A percentile compares a stretch with the other conserved stretches of the same genome.
Conservation (phyloP, 202 grass and related monocot genomes). For the Elaeis oleifera region DNA sequence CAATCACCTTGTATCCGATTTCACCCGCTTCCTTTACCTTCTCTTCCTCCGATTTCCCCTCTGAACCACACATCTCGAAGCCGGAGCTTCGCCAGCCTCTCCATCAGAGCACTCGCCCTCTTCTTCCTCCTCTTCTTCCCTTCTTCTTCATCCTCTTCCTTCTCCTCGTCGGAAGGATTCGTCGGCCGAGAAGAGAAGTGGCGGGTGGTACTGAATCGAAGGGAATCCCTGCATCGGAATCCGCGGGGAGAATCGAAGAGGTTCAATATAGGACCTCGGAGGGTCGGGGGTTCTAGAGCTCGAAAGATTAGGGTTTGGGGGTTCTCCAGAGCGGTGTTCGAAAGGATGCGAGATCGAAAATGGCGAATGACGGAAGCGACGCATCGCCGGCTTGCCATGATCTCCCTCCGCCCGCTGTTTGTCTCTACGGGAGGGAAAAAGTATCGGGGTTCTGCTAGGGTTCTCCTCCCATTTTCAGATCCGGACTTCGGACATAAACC, state of each 20-base stretch:
- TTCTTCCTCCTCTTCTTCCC: constrained; percentile 45
- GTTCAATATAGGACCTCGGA: background rate
- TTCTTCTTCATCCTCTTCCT: constrained; percentile 26
- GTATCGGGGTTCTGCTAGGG: no score
- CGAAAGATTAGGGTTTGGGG: background rate
- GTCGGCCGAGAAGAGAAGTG: constrained; percentile 37
- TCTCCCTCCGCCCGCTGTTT: background rate
- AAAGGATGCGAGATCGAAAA: background rate
- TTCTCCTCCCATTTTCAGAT: no score
- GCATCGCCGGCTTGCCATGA: constrained; percentile 10
- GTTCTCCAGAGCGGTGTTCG: background rate
- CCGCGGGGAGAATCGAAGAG: background rate
- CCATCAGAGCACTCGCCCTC: constrained; percentile 8
- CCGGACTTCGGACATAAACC: no score
- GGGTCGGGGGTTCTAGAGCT: background rate
- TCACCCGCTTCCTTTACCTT: constrained; percentile 60
- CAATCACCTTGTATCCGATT: constrained; percentile 72
- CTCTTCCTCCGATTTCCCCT: constrained; percentile 92
- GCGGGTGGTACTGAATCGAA: constrained; percentile 1
- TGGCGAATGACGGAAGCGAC: background rate
- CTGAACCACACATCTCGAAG: constrained; percentile 37
- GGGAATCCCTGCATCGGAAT: background rate
- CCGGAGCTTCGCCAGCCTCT: background rate
- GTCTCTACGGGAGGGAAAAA: no score
- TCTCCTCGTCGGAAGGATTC: constrained; percentile 11